phyloP scores from a whole-genome alignment of 352 stramenopile species.

The Phytophthora sojae region DNA sequence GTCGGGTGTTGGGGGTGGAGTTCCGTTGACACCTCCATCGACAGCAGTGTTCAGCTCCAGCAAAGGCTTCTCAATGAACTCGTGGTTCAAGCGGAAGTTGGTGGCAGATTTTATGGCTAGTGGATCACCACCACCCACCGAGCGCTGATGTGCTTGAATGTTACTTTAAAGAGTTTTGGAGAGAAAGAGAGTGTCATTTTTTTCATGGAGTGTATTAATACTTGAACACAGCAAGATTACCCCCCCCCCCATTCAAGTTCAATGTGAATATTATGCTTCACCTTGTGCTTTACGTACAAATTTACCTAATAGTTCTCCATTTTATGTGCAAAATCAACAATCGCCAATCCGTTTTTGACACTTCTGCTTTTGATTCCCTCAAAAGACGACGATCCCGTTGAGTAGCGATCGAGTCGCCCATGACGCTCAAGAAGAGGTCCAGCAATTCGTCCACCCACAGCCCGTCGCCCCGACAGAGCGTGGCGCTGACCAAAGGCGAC shows the following conservation, averaged over 20 bases:
- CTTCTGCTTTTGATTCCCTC: background rate
- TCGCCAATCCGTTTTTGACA: background rate
- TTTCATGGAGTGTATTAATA: too few species aligned
- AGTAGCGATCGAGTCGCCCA: background rate
- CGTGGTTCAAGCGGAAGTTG: slow-evolving; percentile 41
- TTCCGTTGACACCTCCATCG: slow-evolving; percentile 19
- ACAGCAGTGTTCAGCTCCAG: slow-evolving; percentile 47
- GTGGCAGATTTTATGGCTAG: slow-evolving; percentile 2
- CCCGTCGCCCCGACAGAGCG: background rate
- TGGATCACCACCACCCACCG: background rate
- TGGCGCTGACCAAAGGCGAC: slow-evolving; percentile 32
- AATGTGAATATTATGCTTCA: too few species aligned
- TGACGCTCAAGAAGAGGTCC: slow-evolving; percentile 4
- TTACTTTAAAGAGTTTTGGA: too few species aligned
- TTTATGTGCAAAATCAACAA: too few species aligned
- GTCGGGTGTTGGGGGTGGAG: slow-evolving; percentile 1
- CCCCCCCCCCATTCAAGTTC: too few species aligned
- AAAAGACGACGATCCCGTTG: background rate
- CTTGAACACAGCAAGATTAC: too few species aligned
- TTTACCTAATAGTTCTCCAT: too few species aligned
- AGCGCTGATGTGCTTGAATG: too few species aligned
- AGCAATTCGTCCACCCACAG: background rate
- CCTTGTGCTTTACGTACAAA: too few species aligned
- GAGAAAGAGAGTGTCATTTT: too few species aligned
- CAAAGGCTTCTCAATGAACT: slow-evolving; percentile 47